Percentiles rank a stretch among this genome's conserved stretches.
phyloP scores from a whole-genome alignment of 768 basidiomycete genomes.

The button mushroom (Agaricus bisporus) region DNA sequence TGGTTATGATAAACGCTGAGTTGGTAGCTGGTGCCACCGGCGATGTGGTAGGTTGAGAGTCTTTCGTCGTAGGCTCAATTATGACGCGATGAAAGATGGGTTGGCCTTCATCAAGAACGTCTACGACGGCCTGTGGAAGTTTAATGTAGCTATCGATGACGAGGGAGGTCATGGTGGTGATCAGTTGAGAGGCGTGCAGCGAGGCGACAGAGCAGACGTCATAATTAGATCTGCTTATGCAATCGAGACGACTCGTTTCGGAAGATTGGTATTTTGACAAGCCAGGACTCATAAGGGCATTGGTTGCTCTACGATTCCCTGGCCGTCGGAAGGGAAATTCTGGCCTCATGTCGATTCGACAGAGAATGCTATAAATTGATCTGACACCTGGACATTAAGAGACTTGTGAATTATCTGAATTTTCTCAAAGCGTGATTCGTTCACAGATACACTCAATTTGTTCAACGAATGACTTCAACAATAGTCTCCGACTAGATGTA shows the following conservation, averaged over 20 bases:
- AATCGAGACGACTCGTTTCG: not conserved
- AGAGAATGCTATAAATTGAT: no score
- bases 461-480: no score
- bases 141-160: constrained; percentile 10
- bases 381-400: no score
- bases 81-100: constrained; percentile 8
- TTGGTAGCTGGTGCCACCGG: not conserved
- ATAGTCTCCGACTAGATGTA: no score
- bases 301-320: no score
- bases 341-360: no score
- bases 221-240: not conserved
- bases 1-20: constrained; percentile 5
- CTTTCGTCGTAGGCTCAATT: not conserved
- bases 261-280: no score
- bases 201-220: not conserved
- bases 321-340: no score
- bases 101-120: constrained; percentile 9
- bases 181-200: not conserved
- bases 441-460: no score
- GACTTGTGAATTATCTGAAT: no score
- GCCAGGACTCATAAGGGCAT: no score
- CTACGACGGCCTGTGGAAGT: constrained; percentile 6
- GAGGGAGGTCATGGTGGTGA: constrained; percentile 6
- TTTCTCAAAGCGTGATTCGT: no score
- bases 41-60: not conserved